phyloP scores from a whole-genome alignment of 2,329 filamentous ascomycete species.

The Nothophoma quercina region DNA sequence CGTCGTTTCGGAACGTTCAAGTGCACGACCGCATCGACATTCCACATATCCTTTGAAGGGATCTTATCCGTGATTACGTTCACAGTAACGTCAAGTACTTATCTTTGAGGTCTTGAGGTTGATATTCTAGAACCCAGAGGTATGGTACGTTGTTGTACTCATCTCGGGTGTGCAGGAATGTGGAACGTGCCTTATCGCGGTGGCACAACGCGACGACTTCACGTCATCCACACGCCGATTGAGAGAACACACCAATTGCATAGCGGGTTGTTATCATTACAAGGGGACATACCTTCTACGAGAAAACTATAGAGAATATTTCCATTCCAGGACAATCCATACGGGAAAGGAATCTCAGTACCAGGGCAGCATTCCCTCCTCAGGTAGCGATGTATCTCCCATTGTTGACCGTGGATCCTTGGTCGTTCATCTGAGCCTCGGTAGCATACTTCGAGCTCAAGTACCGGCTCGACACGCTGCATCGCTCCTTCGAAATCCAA shows the following conservation, averaged over 20 bases:
- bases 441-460: too few relatives aligned
- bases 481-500: too few relatives aligned
- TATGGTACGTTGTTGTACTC: neutral
- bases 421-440: too few relatives aligned
- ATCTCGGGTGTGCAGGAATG: neutral
- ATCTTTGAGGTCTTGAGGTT: neutral
- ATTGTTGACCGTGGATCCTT: too few relatives aligned
- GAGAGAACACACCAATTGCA: neutral
- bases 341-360: too few relatives aligned
- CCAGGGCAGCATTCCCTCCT: too few relatives aligned
- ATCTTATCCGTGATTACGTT: neutral
- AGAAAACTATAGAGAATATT: too few relatives aligned
- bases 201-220: neutral
- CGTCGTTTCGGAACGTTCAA: neutral
- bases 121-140: neutral
- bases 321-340: too few relatives aligned
- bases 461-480: too few relatives aligned
- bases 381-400: too few relatives aligned
- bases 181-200: conserved; percentile 4
- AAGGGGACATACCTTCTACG: neutral
- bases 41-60: neutral
- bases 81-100: neutral
- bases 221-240: neutral
- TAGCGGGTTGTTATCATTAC: neutral
- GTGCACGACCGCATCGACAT: neutral